Base-by-base conservation (phyloP, 1,284 basidiomycete species). In the Cryptococcus sp. region DNA sequence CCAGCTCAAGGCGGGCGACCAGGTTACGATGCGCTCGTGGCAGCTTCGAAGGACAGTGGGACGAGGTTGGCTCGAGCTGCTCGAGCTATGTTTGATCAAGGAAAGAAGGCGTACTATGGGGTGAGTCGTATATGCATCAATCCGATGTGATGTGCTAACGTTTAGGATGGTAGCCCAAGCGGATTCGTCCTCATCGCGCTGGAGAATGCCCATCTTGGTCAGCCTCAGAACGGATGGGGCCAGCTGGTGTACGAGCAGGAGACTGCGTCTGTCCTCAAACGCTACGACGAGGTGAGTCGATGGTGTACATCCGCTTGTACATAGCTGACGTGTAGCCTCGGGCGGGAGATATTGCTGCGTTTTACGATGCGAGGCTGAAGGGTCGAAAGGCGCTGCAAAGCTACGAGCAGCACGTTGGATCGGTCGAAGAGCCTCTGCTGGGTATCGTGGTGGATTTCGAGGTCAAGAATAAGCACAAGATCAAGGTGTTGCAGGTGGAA, bases 401-500 rank as follows among this genome's bases (percentile, higher is more conserved):
- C 41, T 93, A 94, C 66, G 78, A 76, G 74, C 75, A 65, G 78
- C 82, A 74, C 4, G 80, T 83, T 3, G 79, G 77, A 2, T 79
- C 77, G n/a, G 75, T 75, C 2, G 71, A 75, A n/a, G 80, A 82
- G 48, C 80, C 83, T 4, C 63, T 87, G 9, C 74, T 87, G 11
- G 91, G 83, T 9, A 74, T 95, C 26, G 80, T 94, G 26, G 78
- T 77, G 39, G 91, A 93, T 59, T 86, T 84, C 63, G 91, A 93
- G 62, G 44, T 44, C 21, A 73, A 75, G 53, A 87, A 85, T 78
- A 93, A 92, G 77, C 80, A 79, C 54, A 95, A 94, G 76, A 75
- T 91, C 45, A 80, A 78, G 64, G 82, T 86, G 36, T 83, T 84
- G 68, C 87, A 93, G 68, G 87, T 73, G 6, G 72, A 74, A 44